These are phyloP conservation scores for Fusarium sp. DNA, from an alignment of 2,329 filamentous ascomycete genomes.

Conservation along the genomic window DNA sequence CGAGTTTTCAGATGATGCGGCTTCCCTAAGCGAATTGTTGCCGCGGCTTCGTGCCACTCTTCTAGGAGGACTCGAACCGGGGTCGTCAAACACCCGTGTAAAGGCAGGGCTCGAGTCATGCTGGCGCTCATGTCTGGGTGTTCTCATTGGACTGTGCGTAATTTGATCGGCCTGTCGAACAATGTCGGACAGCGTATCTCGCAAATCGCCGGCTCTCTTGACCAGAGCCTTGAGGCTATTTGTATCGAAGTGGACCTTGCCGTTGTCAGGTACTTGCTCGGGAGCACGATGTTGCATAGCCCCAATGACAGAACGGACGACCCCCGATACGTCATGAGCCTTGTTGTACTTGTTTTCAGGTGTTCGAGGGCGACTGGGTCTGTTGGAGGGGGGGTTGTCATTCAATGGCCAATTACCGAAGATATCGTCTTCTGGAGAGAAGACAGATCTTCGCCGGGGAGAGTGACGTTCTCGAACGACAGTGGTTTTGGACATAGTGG, in stretches of 20 bases:
- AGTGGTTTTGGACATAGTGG: conserved; percentile 58
- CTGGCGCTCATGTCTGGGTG: conserved; percentile 56
- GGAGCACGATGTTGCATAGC: conserved; percentile 66
- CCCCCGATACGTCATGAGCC: conserved; percentile 55
- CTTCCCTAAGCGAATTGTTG: conserved; percentile 61
- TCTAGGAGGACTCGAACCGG: conserved; percentile 63
- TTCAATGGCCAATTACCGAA: conserved; percentile 63
- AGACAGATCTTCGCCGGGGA: conserved; percentile 67
- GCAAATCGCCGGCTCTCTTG: conserved; percentile 67
- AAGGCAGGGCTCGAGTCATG: conserved; percentile 72
- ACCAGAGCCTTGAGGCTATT: conserved; percentile 74
- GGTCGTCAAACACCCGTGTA: conserved; percentile 72
- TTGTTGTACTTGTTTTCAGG: conserved; percentile 49
- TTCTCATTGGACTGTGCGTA: conserved; percentile 64
- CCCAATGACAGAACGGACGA: conserved; percentile 70
- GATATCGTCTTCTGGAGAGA: conserved; percentile 73
- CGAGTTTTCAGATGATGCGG: conserved; percentile 62
- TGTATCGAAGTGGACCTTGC: conserved; percentile 71
- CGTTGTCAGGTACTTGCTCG: conserved; percentile 50
- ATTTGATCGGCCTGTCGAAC: conserved; percentile 68
- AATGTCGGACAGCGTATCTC: conserved; percentile 67
- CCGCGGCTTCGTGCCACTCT: conserved; percentile 62
- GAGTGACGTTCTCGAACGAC: conserved; percentile 64
- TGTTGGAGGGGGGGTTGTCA: conserved; percentile 48
- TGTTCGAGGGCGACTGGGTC: conserved; percentile 54